phyloP scores from a whole-genome alignment of 2,329 filamentous ascomycete species.

The Stemphylium lycopersici region DNA sequence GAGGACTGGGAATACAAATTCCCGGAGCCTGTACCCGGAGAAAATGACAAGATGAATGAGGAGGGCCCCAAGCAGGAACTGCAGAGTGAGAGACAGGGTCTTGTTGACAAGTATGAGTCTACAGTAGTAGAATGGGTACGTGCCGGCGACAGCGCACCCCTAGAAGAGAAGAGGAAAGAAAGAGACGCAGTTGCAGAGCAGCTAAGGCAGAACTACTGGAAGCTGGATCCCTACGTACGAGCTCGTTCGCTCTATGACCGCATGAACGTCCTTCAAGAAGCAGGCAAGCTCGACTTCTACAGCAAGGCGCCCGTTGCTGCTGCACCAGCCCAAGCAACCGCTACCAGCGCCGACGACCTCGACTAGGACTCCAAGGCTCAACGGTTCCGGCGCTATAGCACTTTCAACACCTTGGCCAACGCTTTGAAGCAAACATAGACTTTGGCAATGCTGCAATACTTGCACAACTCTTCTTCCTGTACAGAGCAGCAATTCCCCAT shows the following conservation, averaged over 20 bases:
- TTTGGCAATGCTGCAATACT: too few relatives aligned
- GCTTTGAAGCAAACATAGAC: not conserved
- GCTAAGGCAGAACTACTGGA: slow-evolving; percentile 82
- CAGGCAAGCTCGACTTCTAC: slow-evolving; percentile 76
- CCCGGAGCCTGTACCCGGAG: slow-evolving; percentile 73
- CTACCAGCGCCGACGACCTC: slow-evolving; percentile 44
- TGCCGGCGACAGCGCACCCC: slow-evolving; percentile 45
- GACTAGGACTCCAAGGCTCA: slow-evolving; percentile 30
- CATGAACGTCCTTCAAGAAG: slow-evolving; percentile 70
- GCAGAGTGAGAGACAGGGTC: slow-evolving; percentile 64
- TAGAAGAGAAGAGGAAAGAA: slow-evolving; percentile 60
- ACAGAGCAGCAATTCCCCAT: not conserved
- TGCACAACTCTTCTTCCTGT: not conserved
- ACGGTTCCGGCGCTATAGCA: not conserved
- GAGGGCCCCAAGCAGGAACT: slow-evolving; percentile 66
- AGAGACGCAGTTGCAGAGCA: slow-evolving; percentile 67
- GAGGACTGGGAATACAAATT: slow-evolving; percentile 87
- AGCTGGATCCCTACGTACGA: slow-evolving; percentile 83
- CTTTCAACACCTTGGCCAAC: slow-evolving; percentile 1
- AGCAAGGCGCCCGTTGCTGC: slow-evolving; percentile 40
- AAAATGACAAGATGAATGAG: slow-evolving; percentile 77
- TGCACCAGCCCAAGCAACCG: slow-evolving; percentile 13
- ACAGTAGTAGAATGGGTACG: slow-evolving; percentile 78
- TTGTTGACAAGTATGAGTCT: slow-evolving; percentile 77
- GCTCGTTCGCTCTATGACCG: slow-evolving; percentile 86